A percentile compares a stretch with the other conserved stretches of the same genome.
Conservation (phyloP, 2,329 filamentous ascomycete genomes). For the Xylariaceae sp. region DNA sequence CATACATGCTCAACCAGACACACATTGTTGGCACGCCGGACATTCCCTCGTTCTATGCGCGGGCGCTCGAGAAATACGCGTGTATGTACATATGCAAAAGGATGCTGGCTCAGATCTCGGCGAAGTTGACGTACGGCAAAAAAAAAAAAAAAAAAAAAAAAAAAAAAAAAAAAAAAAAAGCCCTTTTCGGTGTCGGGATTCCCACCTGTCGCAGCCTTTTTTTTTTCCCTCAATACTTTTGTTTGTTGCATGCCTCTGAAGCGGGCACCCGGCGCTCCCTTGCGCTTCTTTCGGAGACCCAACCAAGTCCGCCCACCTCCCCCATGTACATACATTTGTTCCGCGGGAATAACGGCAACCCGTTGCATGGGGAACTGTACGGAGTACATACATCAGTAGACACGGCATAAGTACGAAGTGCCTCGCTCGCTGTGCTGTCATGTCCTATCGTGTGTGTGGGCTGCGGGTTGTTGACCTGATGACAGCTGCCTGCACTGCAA, state of each 20-base stretch:
- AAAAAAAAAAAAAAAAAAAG: no score
- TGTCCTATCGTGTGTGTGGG: conserved; percentile 15
- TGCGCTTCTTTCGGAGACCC: conserved; percentile 17
- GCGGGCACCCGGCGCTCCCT: conserved; percentile 22
- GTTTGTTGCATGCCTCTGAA: conserved; percentile 21
- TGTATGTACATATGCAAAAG: conserved; percentile 16
- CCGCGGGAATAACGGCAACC: conserved; percentile 11
- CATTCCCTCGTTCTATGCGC: conserved; percentile 12
- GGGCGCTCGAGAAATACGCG: conserved; percentile 7
- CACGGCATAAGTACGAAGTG: conserved; percentile 22
- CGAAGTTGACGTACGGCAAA: conserved; percentile 20
- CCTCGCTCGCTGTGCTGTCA: conserved; percentile 15
- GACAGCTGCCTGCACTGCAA: conserved; percentile 13
- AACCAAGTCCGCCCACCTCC: conserved; percentile 3
- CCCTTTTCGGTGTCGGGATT: conserved; percentile 25
- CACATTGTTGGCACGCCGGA: not conserved
- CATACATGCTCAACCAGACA: not conserved
- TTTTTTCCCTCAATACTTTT: conserved; percentile 6
- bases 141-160: no score
- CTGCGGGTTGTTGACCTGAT: conserved; percentile 18
- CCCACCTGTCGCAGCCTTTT: conserved; percentile 5
- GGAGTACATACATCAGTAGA: conserved; percentile 14
- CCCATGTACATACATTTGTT: no score
- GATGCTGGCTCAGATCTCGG: conserved; percentile 21
- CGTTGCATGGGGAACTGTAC: conserved; percentile 19